Evolutionary conservation across 441 rosid species (phyloP).

Genomic region (Bocquillonia castaneifolia): DNA sequence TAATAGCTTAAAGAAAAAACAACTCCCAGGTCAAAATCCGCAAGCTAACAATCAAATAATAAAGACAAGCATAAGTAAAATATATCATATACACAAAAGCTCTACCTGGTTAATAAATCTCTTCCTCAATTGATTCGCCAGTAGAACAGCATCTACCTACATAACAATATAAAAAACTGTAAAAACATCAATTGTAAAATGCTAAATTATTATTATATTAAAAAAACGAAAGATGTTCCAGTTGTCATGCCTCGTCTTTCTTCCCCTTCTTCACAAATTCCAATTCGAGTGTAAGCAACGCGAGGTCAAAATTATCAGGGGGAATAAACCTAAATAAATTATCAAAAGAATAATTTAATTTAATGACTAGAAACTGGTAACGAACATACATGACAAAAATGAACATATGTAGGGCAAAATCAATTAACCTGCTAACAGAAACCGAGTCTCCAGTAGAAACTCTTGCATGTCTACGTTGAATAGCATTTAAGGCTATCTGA

Average conservation of each 20-base stretch:
- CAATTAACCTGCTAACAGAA: conserved; percentile 58
- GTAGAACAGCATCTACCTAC: conserved; percentile 83
- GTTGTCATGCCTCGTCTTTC: conserved; percentile 59
- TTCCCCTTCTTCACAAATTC: conserved; percentile 91
- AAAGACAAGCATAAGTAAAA: conserved; percentile 5
- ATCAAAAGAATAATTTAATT: neutral
- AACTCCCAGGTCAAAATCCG: neutral
- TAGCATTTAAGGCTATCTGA: conserved; percentile 64
- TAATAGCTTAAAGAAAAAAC: neutral
- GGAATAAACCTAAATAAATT: conserved; percentile 52
- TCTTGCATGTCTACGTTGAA: conserved; percentile 75
- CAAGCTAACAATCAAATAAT: neutral
- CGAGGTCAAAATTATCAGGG: conserved; percentile 69
- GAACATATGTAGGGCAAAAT: neutral
- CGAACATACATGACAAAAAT: neutral
- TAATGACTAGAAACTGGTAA: neutral
- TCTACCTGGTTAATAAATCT: conserved; percentile 70
- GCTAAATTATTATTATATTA: too few relatives aligned
- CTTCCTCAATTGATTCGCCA: conserved; percentile 75
- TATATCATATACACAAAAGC: neutral
- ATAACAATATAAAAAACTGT: conserved; percentile 5
- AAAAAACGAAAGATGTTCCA: neutral
- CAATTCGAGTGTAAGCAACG: conserved; percentile 67
- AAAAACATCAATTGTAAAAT: too few relatives aligned
- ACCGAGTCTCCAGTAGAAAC: conserved; percentile 76